phyloP scores from a whole-genome alignment of 805 yeast species.

The Nakazawaea ambrosiae region DNA sequence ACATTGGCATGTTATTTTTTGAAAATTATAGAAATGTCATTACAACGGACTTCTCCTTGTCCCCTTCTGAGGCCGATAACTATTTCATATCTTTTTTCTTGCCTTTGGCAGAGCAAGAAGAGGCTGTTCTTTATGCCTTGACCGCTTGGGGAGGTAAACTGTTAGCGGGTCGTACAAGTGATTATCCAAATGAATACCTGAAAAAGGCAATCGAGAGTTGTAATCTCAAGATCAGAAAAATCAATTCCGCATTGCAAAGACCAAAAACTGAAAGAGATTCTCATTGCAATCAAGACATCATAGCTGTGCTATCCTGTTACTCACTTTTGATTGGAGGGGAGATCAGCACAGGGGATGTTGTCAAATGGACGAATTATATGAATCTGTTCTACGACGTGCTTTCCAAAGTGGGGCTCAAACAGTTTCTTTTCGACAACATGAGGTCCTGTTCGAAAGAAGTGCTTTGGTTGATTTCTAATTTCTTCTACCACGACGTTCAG shows the following conservation, averaged over 20 bases:
- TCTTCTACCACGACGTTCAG: conserved; percentile 36
- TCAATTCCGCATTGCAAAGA: conserved; percentile 1
- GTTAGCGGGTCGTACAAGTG: conserved; percentile 23
- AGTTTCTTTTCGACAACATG: background rate
- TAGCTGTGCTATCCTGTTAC: conserved; percentile 21
- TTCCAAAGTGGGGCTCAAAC: conserved; percentile 19
- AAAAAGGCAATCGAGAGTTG: conserved; percentile 16
- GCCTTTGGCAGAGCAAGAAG: conserved; percentile 43
- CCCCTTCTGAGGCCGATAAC: conserved; percentile 22
- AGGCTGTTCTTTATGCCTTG: conserved; percentile 36
- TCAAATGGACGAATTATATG: conserved; percentile 31
- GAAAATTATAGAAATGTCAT: conserved; percentile 2
- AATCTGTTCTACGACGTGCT: conserved; percentile 25
- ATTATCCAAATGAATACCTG: conserved; percentile 17
- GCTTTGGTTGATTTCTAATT: conserved; percentile 33
- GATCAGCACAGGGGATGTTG: conserved; percentile 29
- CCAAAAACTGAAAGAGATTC: conserved; percentile 1
- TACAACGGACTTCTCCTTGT: background rate
- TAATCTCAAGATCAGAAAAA: conserved; percentile 15
- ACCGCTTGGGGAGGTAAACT: conserved; percentile 56
- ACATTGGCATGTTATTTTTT: conserved; percentile 3
- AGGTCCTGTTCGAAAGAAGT: conserved; percentile 27
- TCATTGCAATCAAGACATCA: conserved; percentile 16
- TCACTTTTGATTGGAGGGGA: conserved; percentile 25
- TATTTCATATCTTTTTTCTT: conserved; percentile 45